Evolutionary conservation across 2,329 filamentous ascomycete genomes (phyloP).

Genomic region (Rugonectria rugulosa): DNA sequence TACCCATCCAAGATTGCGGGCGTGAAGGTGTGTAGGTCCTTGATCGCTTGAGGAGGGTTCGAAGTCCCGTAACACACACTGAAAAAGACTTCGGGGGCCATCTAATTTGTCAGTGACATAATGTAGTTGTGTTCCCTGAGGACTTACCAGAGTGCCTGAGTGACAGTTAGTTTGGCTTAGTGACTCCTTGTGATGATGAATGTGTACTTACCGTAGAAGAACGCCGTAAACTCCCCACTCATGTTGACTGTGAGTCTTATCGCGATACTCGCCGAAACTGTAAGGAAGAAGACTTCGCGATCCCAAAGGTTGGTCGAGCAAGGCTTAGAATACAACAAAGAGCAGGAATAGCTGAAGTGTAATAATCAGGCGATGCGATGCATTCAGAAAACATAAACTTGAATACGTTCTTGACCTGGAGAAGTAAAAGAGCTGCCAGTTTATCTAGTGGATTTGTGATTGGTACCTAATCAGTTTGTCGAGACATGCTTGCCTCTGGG

Average conservation of each 20-base stretch:
- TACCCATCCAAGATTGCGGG: conserved; percentile 80
- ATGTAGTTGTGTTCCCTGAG: neutral
- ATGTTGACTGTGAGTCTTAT: conserved; percentile 37
- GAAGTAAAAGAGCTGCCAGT: too few species aligned
- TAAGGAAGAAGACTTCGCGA: neutral
- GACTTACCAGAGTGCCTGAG: conserved; percentile 25
- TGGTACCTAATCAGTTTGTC: too few species aligned
- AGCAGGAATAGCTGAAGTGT: neutral
- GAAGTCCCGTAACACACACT: conserved; percentile 77
- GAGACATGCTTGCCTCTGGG: too few species aligned
- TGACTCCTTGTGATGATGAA: too few species aligned
- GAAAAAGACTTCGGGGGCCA: conserved; percentile 88
- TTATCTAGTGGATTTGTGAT: too few species aligned
- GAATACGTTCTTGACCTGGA: too few species aligned
- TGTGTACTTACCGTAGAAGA: conserved; percentile 63
- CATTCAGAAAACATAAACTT: too few species aligned
- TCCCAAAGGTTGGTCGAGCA: neutral
- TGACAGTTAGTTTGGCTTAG: conserved; percentile 2
- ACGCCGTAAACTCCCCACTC: conserved; percentile 55
- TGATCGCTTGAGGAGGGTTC: conserved; percentile 55
- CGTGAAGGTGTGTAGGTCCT: conserved; percentile 67
- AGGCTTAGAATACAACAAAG: neutral
- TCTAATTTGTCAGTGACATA: conserved; percentile 50
- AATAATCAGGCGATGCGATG: too few species aligned
- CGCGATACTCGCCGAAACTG: neutral